phyloP scores from a whole-genome alignment of 306 rosid species.

The Vachellia collinsii region DNA sequence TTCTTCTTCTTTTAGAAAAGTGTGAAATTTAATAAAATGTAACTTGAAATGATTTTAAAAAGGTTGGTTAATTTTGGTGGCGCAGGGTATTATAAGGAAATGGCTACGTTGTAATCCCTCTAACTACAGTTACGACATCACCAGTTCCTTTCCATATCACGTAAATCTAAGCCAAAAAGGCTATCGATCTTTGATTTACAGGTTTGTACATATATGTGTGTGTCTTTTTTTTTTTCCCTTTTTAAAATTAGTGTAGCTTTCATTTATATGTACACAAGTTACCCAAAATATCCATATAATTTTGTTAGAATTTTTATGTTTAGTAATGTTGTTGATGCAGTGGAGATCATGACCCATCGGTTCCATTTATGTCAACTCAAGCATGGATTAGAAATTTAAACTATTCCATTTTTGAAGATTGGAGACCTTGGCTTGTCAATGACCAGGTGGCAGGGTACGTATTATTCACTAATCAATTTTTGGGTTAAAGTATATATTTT shows the following conservation, averaged over 20 bases:
- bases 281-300: too few species aligned
- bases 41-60: not conserved
- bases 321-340: not conserved
- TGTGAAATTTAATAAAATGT: not conserved
- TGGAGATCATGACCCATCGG: not conserved
- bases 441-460: not conserved
- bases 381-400: conserved; percentile 6
- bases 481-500: too few species aligned
- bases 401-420: not conserved
- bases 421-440: not conserved
- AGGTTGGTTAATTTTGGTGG: not conserved
- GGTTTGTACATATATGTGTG: not conserved
- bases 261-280: too few species aligned
- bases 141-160: not conserved
- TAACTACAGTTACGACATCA: not conserved
- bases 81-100: not conserved
- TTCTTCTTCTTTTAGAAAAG: too few species aligned
- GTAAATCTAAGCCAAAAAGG: not conserved
- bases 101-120: not conserved
- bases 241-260: too few species aligned
- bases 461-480: not conserved
- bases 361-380: not conserved
- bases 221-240: too few species aligned
- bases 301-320: not conserved
- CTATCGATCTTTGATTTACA: conserved; percentile 1